Evolutionary conservation across 176 grass and related monocot species (phyloP), one percentile per base, ranked within the genome.

Genomic region (Pharus latifolius): DNA sequence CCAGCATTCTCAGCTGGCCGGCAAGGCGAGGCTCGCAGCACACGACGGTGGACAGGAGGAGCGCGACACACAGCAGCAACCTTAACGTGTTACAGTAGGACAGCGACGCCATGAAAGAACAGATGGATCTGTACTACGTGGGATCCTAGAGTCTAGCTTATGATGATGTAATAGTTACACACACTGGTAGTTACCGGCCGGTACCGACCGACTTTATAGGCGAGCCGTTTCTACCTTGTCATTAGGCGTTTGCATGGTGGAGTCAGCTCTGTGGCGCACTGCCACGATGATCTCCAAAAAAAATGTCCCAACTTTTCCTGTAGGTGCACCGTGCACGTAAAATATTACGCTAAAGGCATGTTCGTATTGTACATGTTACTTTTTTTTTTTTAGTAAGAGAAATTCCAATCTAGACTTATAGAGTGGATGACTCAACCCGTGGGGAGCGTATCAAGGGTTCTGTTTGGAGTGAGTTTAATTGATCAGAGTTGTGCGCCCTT

Each of bases 41-140:
- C 0, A 20, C 59, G 2, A 3, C 23, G 35, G 51, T 15, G 13
- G 50, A 27, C 26, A 78, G 12, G 43, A 77, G 33, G 16, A 84
- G 19, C 7, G 19, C 15, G 26, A 8, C 10, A 16, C 25, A 60
- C 26, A 10, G 33, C 11, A 42, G 4, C 34, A 20, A 17, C 63
- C 34, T 64, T 22, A 33, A 1, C 18, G 56, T 9, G 10, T 10
- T 40, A 4, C 67, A 33, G 18, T 2, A 44, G 67, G 27, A 67
- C n/a, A n/a, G n/a, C n/a, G n/a, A n/a, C 44, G 67, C 75, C 82
- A 78, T 78, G 12, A 5, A 8, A 31, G 44, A n/a, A n/a, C n/a
- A n/a, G n/a, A n/a, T n/a, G n/a, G n/a, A n/a, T n/a, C n/a, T n/a
- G n/a, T n/a, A n/a, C n/a, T n/a, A n/a, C 31, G 65, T 23, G 30